phyloP scores from a whole-genome alignment of 805 yeast species.

The Brettanomyces sp. region DNA sequence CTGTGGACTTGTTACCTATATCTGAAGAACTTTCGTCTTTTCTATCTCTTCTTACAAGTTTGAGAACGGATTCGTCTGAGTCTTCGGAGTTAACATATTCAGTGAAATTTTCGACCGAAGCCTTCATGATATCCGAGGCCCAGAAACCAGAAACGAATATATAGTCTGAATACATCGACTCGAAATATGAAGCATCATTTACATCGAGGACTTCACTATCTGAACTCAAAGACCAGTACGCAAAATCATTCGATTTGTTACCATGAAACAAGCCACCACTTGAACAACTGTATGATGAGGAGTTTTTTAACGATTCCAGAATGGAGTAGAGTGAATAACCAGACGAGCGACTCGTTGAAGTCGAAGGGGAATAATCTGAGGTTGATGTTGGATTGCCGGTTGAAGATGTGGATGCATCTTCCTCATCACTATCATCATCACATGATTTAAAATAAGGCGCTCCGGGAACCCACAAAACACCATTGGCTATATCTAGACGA shows the following conservation, averaged over 20 bases:
- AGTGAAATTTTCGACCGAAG: conserved; percentile 2
- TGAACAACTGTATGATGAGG: neutral
- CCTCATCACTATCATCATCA: neutral
- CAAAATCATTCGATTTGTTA: neutral
- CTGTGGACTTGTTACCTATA: neutral
- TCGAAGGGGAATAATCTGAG: neutral
- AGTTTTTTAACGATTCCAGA: neutral
- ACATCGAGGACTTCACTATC: neutral
- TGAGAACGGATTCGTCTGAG: neutral
- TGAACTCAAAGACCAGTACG: neutral
- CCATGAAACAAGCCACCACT: neutral
- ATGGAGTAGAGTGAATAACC: conserved; percentile 1
- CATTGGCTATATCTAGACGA: conserved; percentile 23
- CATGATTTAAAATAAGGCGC: conserved; percentile 15
- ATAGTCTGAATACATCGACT: conserved; percentile 11
- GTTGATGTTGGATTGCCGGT: neutral
- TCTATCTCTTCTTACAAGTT: neutral
- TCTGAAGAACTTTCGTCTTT: neutral
- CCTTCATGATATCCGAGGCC: conserved; percentile 17
- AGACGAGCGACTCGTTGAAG: conserved; percentile 1
- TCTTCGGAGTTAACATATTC: neutral
- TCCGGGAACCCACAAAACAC: conserved; percentile 23
- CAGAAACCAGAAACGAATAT: conserved; percentile 17
- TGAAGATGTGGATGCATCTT: neutral
- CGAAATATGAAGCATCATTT: conserved; percentile 8